Evolutionary conservation across 2,329 filamentous ascomycete genomes (phyloP), one percentile per base, ranked within the genome.

Genomic region (Beauveria sp.): DNA sequence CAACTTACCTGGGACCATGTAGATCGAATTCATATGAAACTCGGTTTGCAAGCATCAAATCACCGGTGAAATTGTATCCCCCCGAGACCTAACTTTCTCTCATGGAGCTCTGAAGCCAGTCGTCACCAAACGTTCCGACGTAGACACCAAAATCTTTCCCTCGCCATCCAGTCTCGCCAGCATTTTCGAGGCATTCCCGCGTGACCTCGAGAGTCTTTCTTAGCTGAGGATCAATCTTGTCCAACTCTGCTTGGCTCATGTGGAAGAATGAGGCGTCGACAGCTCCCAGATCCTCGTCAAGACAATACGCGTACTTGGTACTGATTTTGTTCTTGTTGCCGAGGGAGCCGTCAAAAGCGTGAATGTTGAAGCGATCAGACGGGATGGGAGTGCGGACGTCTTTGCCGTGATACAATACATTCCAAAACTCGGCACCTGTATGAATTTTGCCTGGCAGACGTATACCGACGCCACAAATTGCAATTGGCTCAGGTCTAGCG

Each of bases 1-100:
- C 10, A 10, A 38, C 34, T 16, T 38, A 38, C 34, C 34, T 38
- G 14, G 42, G 72, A 0, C 72, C 73, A 1, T 60, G 69, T 10
- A 74, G 62, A 34, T 71, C 67, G 26, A 69, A 70, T 49, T 72
- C 68, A 40, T 73, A 71, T 6, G 66, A 68, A 1, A 74, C 54
- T 2, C 72, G 64, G 55, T 74, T 75, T 31, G 72, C 60, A 16
- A 73, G 55, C 48, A 67, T 65, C 34, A 65, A 67, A 28, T 68
- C 62, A 4, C 65, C 69, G 6, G 60, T 61, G 18, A 68, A 64
- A 2, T 68, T 64, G 34, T 71, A 67, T 7, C 58, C 61, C 12
- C 63, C 65, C 3, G 64, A 40, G n/a, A 71, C 69, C 24, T 63
- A 64, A 20, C 60, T 50, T 12, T 61, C 58, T 0, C 69, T 24